Evolutionary conservation across 75 land plant genomes (phyloP).

Genomic region (Azolla pinnata): DNA sequence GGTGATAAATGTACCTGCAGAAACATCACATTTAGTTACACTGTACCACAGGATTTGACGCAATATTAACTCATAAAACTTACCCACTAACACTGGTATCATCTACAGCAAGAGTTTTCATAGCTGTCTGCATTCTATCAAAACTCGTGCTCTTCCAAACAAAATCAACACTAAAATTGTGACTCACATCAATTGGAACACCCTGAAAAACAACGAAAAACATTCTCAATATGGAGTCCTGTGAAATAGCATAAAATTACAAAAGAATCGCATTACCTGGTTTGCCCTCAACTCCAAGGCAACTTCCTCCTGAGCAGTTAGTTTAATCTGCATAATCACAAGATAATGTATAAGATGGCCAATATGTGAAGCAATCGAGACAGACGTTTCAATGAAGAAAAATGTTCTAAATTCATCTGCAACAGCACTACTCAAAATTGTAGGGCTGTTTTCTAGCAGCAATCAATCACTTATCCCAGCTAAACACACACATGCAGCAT

Average conservation of each 20-base stretch:
- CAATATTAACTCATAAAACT: neutral
- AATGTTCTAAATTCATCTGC: no score
- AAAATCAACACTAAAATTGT: conserved; percentile 98
- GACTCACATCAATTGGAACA: conserved; percentile 95
- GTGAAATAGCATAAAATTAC: no score
- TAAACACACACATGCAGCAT: neutral
- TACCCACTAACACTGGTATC: conserved; percentile 99
- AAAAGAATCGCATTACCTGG: no score
- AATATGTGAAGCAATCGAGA: no score
- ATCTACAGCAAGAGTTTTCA: conserved; percentile 99
- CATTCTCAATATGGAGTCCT: no score
- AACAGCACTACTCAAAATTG: no score
- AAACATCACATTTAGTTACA: neutral
- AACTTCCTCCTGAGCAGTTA: conserved; percentile 99
- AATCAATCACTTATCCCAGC: neutral
- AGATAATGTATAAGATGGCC: no score
- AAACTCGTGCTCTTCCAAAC: conserved; percentile 99
- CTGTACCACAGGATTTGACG: neutral
- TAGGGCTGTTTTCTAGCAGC: no score
- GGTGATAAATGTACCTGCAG: conserved; percentile 91
- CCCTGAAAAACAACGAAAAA: conserved; percentile 42
- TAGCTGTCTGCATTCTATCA: conserved; percentile 95
- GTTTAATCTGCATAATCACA: conserved; percentile 69
- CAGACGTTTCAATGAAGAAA: no score
- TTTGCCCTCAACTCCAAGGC: conserved; percentile 97